These are phyloP conservation scores for Sisymbrium irio DNA, from an alignment of 345 rosid genomes.

Conservation along the genomic window DNA sequence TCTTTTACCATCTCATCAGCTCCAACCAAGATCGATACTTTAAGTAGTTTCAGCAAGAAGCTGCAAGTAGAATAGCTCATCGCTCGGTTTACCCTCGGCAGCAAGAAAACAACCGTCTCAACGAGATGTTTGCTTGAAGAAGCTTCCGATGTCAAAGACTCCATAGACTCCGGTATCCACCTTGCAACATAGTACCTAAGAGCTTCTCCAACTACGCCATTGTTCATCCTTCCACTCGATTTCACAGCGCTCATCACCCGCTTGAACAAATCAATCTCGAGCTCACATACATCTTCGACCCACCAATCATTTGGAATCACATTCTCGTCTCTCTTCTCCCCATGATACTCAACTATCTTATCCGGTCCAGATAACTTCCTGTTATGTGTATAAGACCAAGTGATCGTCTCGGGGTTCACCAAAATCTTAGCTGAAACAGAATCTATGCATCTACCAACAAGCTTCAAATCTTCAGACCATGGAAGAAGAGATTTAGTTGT, in stretches of 20 bases:
- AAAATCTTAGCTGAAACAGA: slow-evolving; percentile 81
- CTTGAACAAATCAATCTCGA: slow-evolving; percentile 74
- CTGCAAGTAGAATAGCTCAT: slow-evolving; percentile 62
- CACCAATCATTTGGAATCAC: slow-evolving; percentile 90
- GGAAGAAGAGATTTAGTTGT: slow-evolving; percentile 75
- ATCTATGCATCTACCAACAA: slow-evolving; percentile 80
- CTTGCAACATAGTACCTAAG: slow-evolving; percentile 66
- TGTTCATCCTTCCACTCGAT: slow-evolving; percentile 78
- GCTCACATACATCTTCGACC: slow-evolving; percentile 91
- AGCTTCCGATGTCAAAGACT: slow-evolving; percentile 51
- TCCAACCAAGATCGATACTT: slow-evolving; percentile 61
- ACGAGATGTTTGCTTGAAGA: slow-evolving; percentile 55
- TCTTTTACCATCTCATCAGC: slow-evolving; percentile 51
- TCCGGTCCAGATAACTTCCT: slow-evolving; percentile 59
- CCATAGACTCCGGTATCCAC: slow-evolving; percentile 76
- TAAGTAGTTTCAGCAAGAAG: slow-evolving; percentile 77
- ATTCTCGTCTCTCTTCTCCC: slow-evolving; percentile 46
- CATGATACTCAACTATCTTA: slow-evolving; percentile 40
- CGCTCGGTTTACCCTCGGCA: slow-evolving; percentile 57
- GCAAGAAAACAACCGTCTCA: slow-evolving; percentile 61
- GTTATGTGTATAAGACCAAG: slow-evolving; percentile 90
- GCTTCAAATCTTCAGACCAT: slow-evolving; percentile 86
- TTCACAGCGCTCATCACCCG: slow-evolving; percentile 59
- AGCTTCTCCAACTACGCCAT: slow-evolving; percentile 68
- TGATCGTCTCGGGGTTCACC: slow-evolving; percentile 61